Percentiles rank a stretch among this genome's conserved stretches.
Conservation (phyloP, 2,329 filamentous ascomycete genomes). For the Madurella mycetomatis region DNA sequence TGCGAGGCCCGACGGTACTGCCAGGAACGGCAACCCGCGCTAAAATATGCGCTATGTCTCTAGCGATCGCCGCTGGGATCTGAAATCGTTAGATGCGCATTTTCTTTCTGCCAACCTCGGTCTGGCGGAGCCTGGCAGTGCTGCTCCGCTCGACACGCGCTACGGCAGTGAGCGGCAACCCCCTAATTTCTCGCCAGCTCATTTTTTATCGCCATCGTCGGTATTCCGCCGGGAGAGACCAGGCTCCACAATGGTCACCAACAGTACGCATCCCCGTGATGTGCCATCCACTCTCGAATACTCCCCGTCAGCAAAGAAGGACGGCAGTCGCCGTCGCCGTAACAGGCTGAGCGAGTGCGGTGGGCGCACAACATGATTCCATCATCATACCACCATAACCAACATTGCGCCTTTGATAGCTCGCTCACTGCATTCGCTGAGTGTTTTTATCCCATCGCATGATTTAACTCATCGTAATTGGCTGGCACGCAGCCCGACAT, state of each 20-base stretch:
- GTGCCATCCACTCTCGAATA: too few relatives aligned
- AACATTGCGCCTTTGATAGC: not conserved
- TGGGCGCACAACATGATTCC: not conserved
- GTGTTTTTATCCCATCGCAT: not conserved
- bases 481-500: constrained; percentile 3
- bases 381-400: not conserved
- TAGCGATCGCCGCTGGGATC: constrained; percentile 18
- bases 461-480: not conserved
- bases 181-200: too few relatives aligned
- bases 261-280: too few relatives aligned
- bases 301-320: too few relatives aligned
- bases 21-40: constrained; percentile 21
- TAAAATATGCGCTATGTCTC: constrained; percentile 1
- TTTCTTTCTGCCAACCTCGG: constrained; percentile 15
- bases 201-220: too few relatives aligned
- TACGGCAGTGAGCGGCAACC: not conserved
- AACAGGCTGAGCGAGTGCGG: too few relatives aligned
- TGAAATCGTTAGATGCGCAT: not conserved
- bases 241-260: too few relatives aligned
- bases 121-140: constrained; percentile 17
- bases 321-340: too few relatives aligned
- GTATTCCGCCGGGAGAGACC: too few relatives aligned
- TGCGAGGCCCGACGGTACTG: constrained; percentile 14
- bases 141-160: not conserved
- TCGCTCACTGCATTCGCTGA: not conserved